Base-by-base conservation (phyloP, 2,329 filamentous ascomycete genomes). In the Lecanicillium sp. region DNA sequence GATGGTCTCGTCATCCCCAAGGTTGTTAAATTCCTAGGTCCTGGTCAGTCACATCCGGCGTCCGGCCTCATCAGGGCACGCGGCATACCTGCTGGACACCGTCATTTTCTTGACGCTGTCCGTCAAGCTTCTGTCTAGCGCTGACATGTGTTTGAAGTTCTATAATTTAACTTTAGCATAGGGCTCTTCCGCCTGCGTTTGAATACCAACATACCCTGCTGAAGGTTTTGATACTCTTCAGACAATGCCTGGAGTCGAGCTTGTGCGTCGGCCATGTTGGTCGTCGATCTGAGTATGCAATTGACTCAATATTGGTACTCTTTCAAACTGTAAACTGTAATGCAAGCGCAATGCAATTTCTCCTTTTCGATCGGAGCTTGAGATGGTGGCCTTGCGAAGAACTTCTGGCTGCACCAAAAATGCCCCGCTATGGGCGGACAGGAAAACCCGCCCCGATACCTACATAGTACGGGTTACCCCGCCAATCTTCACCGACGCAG, bases 81-180 rank as follows among this genome's bases (percentile, higher is more conserved):
- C n/a, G n/a, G 5, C 60, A 32, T 50, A 87, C 86, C 65, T 86
- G 84, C 60, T 94, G 80, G 9, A 98, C 92, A 13, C 84, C 81
- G 35, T 81, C 66, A 58, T 97, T 98, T 61, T 98, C 92, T 56
- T 95, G 87, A 59, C 85, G 85, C 62, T 98, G 92, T 6, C 88
- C 85, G 59, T 96, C 89, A 6, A 98, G 79, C 64, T 85, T 94
- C 66, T 98, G 89, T 46, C 89, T 79, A 9, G 87, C 84, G 32
- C 80, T 72, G 18, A 97, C 78, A 14, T 78, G 69, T 31, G 71
- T 75, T 60, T 88, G 84, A 40, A 97, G 74, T 51, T 97, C 92
- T 95, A 50, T 13, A 18, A 14, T 22, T 4, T 3, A 35, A 19
- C 20, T 4, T 19, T 12, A 13, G 19, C 30, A 15, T 17, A 33